Evolutionary conservation across 2,329 filamentous ascomycete species (phyloP).

Genomic region (Sporothrix phasma): DNA sequence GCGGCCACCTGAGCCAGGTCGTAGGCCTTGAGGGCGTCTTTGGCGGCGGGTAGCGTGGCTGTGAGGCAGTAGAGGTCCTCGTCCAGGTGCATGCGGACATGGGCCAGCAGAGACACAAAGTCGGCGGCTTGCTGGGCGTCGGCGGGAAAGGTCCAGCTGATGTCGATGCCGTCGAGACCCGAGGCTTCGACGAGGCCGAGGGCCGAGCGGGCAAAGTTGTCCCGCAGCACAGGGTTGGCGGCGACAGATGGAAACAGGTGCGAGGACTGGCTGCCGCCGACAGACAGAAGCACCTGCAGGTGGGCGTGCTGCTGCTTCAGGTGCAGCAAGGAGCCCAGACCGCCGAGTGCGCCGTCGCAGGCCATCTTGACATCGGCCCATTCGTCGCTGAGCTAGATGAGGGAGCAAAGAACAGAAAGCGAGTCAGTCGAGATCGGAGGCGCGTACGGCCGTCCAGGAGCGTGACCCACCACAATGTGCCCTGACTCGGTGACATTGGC

Average conservation of each 20-base stretch:
- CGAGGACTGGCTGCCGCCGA: conserved; percentile 59
- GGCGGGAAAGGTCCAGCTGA: conserved; percentile 71
- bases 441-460: too few species aligned
- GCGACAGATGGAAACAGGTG: conserved; percentile 60
- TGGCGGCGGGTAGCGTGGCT: conserved; percentile 59
- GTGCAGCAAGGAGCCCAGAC: conserved; percentile 61
- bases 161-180: conserved; percentile 65
- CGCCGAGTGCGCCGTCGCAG: conserved; percentile 62
- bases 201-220: conserved; percentile 62
- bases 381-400: conserved; percentile 64
- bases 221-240: conserved; percentile 45
- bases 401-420: too few species aligned
- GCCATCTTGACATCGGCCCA: conserved; percentile 64
- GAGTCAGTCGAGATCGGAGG: not conserved
- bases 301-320: conserved; percentile 62
- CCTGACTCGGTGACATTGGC: conserved; percentile 64
- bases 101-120: conserved; percentile 58
- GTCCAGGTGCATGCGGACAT: conserved; percentile 57
- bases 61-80: conserved; percentile 59
- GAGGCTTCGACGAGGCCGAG: conserved; percentile 59
- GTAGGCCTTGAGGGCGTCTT: conserved; percentile 58
- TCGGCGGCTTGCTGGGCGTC: conserved; percentile 56
- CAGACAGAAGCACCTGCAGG: conserved; percentile 65
- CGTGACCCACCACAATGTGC: conserved; percentile 56
- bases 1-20: conserved; percentile 52